Evolutionary conservation across 139 green algal genomes (phyloP), one percentile per base, ranked within the genome.

Genomic region (Ettlia oleoabundans): DNA sequence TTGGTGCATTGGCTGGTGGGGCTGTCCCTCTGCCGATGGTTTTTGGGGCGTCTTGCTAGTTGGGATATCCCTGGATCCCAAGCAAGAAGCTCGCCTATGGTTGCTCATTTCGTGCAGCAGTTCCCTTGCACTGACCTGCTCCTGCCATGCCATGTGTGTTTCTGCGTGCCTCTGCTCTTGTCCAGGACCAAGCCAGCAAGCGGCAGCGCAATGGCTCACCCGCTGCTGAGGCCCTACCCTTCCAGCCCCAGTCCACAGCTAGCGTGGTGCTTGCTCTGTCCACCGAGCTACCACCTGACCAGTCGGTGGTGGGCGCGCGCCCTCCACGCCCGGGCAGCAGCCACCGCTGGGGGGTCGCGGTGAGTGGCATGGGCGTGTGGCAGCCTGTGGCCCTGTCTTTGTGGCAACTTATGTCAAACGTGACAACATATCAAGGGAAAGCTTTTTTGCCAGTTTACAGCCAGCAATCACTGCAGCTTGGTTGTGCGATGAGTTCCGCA

Each of bases 281-380:
- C 22, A 38, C 51, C 2, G 32, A 38, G 7, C 7, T 80, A 8
- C 73, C 73, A 2, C 18, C 28, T 13, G 52, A 68, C 53, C 73
- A 68, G 13, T 21, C 33, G 8, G 28, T 80, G 26, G 52, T 69
- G 73, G 73, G 73, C 4, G 73, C 53, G 1, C 73, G 73, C 30
- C 73, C 73, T 30, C 73, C 73, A 28, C 73, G 73, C 7, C 21
- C 73, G 9, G 73, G 73, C 53, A 80, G 73, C 73, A 80, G 73
- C 73, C 73, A 80, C 73, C 73, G 73, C 53, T 80, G 73, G 73
- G 73, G 73, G 26, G 33, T 80, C 22, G 73, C 73, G 24, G 53
- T 72, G 65, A 72, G 65, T 30, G 30, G 55, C 55, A 32, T 28
- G 6, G 33, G 65, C 10, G n/a, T n/a, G n/a, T n/a, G n/a, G n/a